These are phyloP conservation scores for Kwoniella botswanensis DNA, from an alignment of 768 basidiomycete species.

Conservation along the genomic window DNA sequence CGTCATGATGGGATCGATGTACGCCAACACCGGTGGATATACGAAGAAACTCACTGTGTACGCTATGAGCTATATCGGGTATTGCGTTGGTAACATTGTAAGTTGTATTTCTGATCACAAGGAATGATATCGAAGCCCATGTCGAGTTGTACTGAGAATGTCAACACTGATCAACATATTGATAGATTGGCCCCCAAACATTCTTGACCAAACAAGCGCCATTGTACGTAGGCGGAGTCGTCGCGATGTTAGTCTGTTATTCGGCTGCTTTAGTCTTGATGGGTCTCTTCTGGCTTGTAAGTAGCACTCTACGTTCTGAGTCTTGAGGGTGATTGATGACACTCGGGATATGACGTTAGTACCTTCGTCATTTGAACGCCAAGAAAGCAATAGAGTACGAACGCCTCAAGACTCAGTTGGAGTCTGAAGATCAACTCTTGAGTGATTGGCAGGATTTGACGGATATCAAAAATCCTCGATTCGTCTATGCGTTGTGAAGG, in stretches of 20 bases:
- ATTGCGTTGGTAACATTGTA: conserved; percentile 32
- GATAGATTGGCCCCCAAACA: conserved; percentile 16
- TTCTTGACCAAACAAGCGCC: conserved; percentile 43
- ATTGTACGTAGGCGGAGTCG: conserved; percentile 31
- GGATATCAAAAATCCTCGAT: conserved; percentile 33
- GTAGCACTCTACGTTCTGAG: background rate
- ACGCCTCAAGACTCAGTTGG: conserved; percentile 16
- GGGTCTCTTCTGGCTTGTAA: conserved; percentile 10
- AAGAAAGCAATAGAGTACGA: conserved; percentile 27
- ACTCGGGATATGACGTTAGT: conserved; percentile 3
- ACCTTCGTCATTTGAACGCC: conserved; percentile 25
- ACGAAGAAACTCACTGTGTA: conserved; percentile 42
- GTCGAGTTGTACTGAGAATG: background rate
- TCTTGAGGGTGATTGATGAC: too few relatives aligned
- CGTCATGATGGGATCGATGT: conserved; percentile 27
- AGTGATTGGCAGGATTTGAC: conserved; percentile 38
- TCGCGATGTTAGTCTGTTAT: conserved; percentile 39
- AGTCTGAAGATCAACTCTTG: conserved; percentile 25
- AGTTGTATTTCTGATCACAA: background rate
- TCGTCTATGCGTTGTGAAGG: conserved; percentile 22
- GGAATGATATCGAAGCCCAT: background rate
- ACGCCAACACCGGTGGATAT: conserved; percentile 43
- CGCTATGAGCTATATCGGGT: conserved; percentile 41
- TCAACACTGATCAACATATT: background rate
- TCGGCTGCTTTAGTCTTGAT: conserved; percentile 1